Percentiles rank a stretch among this genome's conserved stretches.
Evolutionary conservation across 768 basidiomycete species (phyloP).

Genomic region (Fomitopsis serialis): DNA sequence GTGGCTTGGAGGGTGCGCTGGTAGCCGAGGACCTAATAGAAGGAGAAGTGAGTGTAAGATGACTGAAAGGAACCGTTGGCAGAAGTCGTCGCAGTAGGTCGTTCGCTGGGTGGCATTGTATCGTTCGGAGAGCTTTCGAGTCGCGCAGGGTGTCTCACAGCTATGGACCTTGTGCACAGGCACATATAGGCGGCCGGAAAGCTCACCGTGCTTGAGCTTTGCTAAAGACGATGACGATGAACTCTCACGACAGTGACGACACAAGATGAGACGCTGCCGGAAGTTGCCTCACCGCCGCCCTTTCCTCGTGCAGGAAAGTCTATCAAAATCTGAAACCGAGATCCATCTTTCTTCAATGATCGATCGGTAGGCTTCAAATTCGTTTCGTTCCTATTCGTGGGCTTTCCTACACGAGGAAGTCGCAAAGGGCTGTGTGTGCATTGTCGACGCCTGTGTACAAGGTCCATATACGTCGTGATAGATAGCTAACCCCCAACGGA

Average conservation of each 20-base stretch:
- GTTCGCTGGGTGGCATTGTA: neutral
- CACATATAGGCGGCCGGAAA: no score
- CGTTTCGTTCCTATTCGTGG: neutral
- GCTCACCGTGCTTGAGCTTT: no score
- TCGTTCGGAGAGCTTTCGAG: no score
- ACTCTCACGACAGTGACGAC: neutral
- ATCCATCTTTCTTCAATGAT: neutral
- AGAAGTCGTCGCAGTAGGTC: no score
- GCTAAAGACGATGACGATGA: no score
- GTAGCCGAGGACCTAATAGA: constrained; percentile 52
- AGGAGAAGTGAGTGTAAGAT: neutral
- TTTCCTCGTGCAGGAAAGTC: neutral
- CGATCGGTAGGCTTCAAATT: neutral
- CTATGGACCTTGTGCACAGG: no score
- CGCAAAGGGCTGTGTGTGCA: neutral
- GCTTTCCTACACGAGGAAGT: neutral
- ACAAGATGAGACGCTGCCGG: no score
- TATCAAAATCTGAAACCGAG: no score
- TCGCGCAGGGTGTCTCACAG: no score
- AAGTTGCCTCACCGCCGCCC: neutral
- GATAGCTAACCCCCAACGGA: neutral
- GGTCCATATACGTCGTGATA: neutral
- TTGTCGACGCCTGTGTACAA: neutral
- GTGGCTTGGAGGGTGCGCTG: constrained; percentile 69
- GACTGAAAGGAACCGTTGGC: no score